A percentile compares a stretch with the other conserved stretches of the same genome.
Evolutionary conservation across 2,329 filamentous ascomycete genomes (phyloP).

Genomic region (Penicillium sp.): DNA sequence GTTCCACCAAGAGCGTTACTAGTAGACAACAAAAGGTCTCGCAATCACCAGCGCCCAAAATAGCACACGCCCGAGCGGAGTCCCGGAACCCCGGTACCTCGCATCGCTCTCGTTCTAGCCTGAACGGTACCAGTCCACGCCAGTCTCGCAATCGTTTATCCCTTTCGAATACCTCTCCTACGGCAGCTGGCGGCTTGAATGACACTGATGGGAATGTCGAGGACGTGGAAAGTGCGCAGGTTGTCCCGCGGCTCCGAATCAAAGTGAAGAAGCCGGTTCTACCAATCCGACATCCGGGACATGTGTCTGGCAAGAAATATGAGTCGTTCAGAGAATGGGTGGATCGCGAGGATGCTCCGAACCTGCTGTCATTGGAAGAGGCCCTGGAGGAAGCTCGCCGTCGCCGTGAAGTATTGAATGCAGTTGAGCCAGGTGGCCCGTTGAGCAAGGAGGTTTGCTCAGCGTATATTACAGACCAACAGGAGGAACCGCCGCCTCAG

Average conservation of each 20-base stretch:
- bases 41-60: slow-evolving; percentile 27
- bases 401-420: slow-evolving; percentile 66
- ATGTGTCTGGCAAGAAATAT: slow-evolving; percentile 45
- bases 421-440: slow-evolving; percentile 67
- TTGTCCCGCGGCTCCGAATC: slow-evolving; percentile 40
- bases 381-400: slow-evolving; percentile 63
- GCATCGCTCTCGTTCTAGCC: slow-evolving; percentile 14
- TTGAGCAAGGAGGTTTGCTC: slow-evolving; percentile 67
- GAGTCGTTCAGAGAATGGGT: slow-evolving; percentile 61
- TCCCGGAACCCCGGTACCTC: slow-evolving; percentile 28
- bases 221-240: slow-evolving; percentile 20
- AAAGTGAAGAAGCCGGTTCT: slow-evolving; percentile 50
- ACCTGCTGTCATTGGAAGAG: slow-evolving; percentile 53
- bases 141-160: slow-evolving; percentile 26
- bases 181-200: slow-evolving; percentile 8
- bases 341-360: slow-evolving; percentile 45
- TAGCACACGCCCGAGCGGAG: slow-evolving; percentile 25
- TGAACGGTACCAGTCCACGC: slow-evolving; percentile 24
- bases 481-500: slow-evolving; percentile 68
- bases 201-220: slow-evolving; percentile 13
- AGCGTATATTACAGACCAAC: slow-evolving; percentile 65
- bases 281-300: slow-evolving; percentile 49
- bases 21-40: slow-evolving; percentile 21
- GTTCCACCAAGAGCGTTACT: slow-evolving; percentile 20
- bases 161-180: slow-evolving; percentile 20